Evolutionary conservation across 2,329 filamentous ascomycete species (phyloP).

Genomic region (Colletotrichum tofieldiae): DNA sequence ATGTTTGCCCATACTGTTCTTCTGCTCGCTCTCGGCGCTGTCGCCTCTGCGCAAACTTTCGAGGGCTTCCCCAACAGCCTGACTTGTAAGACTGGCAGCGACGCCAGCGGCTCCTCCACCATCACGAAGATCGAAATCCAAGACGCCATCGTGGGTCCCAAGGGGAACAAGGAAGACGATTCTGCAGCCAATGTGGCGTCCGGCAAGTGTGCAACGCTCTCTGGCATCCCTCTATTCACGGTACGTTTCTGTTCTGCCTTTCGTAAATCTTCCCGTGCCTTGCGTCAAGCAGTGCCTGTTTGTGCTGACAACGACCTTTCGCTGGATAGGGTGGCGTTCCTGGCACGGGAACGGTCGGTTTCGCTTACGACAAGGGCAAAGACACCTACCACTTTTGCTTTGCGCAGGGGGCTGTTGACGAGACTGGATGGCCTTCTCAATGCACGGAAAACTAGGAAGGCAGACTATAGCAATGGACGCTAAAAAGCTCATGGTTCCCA

Average conservation of each 20-base stretch:
- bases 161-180: background rate
- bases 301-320: background rate
- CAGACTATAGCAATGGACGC: background rate
- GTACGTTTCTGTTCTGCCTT: background rate
- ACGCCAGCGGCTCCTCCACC: background rate
- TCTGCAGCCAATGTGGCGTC: slow-evolving; percentile 9
- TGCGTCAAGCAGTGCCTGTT: too few species aligned
- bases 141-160: background rate
- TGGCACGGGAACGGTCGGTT: background rate
- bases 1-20: slow-evolving; percentile 6
- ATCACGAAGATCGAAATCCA: background rate
- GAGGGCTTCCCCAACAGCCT: slow-evolving; percentile 5
- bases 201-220: slow-evolving; percentile 8
- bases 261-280: background rate
- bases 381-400: slow-evolving; percentile 12
- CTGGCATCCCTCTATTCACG: background rate
- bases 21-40: background rate
- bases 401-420: background rate
- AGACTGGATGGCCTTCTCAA: background rate
- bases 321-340: background rate
- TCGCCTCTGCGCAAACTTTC: slow-evolving; percentile 11
- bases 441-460: slow-evolving; percentile 1
- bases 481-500: background rate
- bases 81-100: background rate
- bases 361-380: slow-evolving; percentile 1